A percentile compares a stretch with the other conserved stretches of the same genome.
These are phyloP conservation scores for Cardamine resedifolia DNA, from an alignment of 345 rosid genomes.

Conservation along the genomic window DNA sequence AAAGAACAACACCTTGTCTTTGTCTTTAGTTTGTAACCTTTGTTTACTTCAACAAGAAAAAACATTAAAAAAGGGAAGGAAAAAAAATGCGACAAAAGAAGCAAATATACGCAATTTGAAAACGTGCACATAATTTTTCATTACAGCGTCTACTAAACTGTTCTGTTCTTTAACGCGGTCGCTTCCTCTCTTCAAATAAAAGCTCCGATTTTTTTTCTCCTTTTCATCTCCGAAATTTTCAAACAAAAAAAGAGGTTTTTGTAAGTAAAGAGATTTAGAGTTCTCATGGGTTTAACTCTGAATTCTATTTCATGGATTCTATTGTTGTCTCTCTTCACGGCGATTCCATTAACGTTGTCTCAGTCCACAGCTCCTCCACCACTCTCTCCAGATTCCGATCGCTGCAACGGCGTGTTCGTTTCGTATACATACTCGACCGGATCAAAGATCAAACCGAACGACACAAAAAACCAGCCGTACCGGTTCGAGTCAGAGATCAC, in stretches of 20 bases:
- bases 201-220: slow-evolving; percentile 5
- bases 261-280: neutral
- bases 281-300: slow-evolving; percentile 34
- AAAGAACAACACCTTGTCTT: neutral
- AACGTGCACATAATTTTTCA: slow-evolving; percentile 25
- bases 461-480: slow-evolving; percentile 68
- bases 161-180: slow-evolving; percentile 41
- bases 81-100: neutral
- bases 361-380: slow-evolving; percentile 51
- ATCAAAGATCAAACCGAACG: slow-evolving; percentile 55
- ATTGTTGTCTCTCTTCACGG: slow-evolving; percentile 16
- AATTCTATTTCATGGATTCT: slow-evolving; percentile 17
- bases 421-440: slow-evolving; percentile 60
- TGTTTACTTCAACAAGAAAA: slow-evolving; percentile 16
- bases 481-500: slow-evolving; percentile 77
- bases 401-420: slow-evolving; percentile 73
- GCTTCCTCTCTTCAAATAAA: slow-evolving; percentile 17
- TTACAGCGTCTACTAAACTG: slow-evolving; percentile 40
- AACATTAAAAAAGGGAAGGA: neutral
- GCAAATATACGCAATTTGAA: slow-evolving; percentile 10
- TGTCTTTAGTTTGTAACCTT: neutral
- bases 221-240: neutral
- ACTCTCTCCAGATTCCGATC: slow-evolving; percentile 45
- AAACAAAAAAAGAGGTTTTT: neutral
- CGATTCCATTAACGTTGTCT: slow-evolving; percentile 41